Base-by-base conservation (phyloP, 352 stramenopile genomes). In the Globisporangium lucens region DNA sequence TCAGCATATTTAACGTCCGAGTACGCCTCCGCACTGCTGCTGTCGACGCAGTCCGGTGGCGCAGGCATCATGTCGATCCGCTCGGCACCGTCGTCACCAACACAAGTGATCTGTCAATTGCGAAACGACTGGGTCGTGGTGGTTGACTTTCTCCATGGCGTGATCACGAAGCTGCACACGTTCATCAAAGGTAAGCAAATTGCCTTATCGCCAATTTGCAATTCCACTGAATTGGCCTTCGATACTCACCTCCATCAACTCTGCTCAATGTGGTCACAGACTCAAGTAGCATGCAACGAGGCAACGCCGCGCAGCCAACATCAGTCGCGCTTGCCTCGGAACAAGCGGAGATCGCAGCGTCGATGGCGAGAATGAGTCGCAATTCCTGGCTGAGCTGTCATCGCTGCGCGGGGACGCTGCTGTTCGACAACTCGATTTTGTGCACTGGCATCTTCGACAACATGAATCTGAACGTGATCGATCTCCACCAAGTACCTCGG, bases 61-160 rank as follows among this genome's bases (percentile, higher is more conserved):
- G 30, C 65, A 22, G 78, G 75, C 13, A 71, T 89, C 6, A 70
- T 86, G 46, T 80, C 80, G 6, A 72, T 91, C 43, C 77, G 72
- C 3, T 65, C 80, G 6, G 22, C 75, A 3, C 82, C 69, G 0
- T 68, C 74, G 17, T 81, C 68, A 0, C 69, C 66, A 13, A 80
- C 73, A 0, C 75, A 88, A 55, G 63, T 91, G 22, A 56, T 90
- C 13, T 84, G 81, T 61, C 83, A 93, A 46, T 69, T 93, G 7
- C 78, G 80, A 9, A 93, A 91, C 47, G 83, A 91, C 65, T 93
- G 85, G 85, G 64, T 91, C 20, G 72, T 89, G 24, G 69, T 87
- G 12, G 51, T 90, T 4, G 85, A 93, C 59, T 76, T 77, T 29
- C 59, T 80, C 12, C 61, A 41, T 24, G 71, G 76, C 9, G 59